These are phyloP conservation scores for Corylus avellana DNA, from an alignment of 306 rosid genomes.

Conservation along the genomic window DNA sequence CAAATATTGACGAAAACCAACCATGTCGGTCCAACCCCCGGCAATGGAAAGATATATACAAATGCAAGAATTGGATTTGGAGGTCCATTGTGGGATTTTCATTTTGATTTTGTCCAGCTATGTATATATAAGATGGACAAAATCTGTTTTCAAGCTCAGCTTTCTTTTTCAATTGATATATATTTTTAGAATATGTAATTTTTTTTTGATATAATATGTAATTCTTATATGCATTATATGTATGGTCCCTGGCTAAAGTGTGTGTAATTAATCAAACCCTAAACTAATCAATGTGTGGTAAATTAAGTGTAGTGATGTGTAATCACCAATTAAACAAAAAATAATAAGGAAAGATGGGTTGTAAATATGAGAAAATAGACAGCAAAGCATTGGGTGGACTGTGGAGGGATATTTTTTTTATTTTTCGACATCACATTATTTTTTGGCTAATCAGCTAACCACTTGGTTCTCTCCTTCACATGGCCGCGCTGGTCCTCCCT, in stretches of 20 bases:
- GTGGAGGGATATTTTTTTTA: background rate
- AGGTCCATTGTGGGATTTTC: background rate
- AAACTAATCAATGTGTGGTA: too few relatives aligned
- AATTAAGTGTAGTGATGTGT: too few relatives aligned
- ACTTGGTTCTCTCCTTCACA: conserved; percentile 14
- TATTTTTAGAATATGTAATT: too few relatives aligned
- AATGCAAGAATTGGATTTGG: background rate
- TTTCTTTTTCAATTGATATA: too few relatives aligned
- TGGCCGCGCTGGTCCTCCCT: conserved; percentile 17
- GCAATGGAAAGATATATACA: background rate
- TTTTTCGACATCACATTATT: background rate
- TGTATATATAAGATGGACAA: too few relatives aligned
- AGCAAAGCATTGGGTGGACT: background rate
- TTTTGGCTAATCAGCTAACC: conserved; percentile 6
- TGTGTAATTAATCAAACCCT: too few relatives aligned
- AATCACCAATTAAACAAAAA: too few relatives aligned
- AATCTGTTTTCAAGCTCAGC: too few relatives aligned
- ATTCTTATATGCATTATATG: too few relatives aligned
- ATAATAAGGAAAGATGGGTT: background rate
- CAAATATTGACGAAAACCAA: background rate
- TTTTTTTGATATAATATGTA: too few relatives aligned
- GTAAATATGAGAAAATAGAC: background rate
- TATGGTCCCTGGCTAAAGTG: too few relatives aligned
- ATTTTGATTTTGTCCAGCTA: background rate
- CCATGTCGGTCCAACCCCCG: background rate